Conservation (phyloP, 2,329 filamentous ascomycete genomes). For the Orbilia quercus region DNA sequence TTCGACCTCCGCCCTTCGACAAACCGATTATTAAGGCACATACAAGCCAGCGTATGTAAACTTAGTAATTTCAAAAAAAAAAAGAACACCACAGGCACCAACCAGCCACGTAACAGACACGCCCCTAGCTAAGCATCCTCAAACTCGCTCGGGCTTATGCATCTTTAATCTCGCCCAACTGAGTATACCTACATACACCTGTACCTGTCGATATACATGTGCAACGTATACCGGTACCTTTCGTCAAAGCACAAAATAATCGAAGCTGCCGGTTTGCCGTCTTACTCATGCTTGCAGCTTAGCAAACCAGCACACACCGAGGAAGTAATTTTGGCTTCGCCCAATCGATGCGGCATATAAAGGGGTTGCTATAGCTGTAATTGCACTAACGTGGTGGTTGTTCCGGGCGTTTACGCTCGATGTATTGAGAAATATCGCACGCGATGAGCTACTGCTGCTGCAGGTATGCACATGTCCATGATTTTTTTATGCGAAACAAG, state of each 20-base stretch:
- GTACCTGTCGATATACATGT: no score
- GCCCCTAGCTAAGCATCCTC: slow-evolving; percentile 10
- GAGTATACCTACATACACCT: no score
- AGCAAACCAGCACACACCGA: neutral
- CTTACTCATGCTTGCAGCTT: slow-evolving; percentile 49
- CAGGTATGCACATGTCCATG: slow-evolving; percentile 22
- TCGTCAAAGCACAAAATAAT: neutral
- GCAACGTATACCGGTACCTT: no score
- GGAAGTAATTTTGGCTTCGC: no score
- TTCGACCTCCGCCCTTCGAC: neutral
- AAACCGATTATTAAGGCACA: slow-evolving; percentile 11
- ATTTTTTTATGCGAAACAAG: slow-evolving; percentile 32
- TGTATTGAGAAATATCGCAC: slow-evolving; percentile 23
- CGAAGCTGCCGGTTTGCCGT: slow-evolving; percentile 38
- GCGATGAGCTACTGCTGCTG: slow-evolving; percentile 15
- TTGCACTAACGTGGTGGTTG: no score
- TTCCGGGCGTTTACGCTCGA: no score
- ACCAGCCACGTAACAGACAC: slow-evolving; percentile 5
- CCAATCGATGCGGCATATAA: slow-evolving; percentile 42
- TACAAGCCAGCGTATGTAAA: neutral
- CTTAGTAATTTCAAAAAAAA: slow-evolving; percentile 22
- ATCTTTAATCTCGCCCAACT: neutral
- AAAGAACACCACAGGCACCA: no score
- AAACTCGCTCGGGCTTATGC: slow-evolving; percentile 50
- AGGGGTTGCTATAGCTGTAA: neutral